Base-by-base conservation (phyloP, 371 early-diverging fungal genomes). In the Apophysomyces variabilis region DNA sequence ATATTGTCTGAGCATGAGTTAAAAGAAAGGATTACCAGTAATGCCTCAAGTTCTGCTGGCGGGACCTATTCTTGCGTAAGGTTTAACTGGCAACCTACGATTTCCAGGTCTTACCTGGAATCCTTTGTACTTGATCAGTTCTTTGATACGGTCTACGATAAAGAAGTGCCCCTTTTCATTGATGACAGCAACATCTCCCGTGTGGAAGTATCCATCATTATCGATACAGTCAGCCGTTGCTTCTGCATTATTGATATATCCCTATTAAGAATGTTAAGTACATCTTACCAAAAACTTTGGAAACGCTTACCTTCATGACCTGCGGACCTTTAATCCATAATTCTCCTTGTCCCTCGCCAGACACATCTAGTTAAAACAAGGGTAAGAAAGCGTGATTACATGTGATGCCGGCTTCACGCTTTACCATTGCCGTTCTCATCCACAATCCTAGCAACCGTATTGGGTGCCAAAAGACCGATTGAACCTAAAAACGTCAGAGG, bases 131-230 rank as follows among this genome's bases (percentile, higher is more conserved):
- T 92, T 92, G 65, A 93, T 92, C 16, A 93, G 69, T 66, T 93
- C 93, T 71, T 93, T 93, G 35, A 89, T 79, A 57, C 92, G 90
- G 66, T 92, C 93, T 11, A 82, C 72, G 35, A 89, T 78, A 62
- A 68, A 85, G 67, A 92, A 89, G 21, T 21, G 11, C 0, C 54
- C 54, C 16, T 50, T 50, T 32, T 88, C 69, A 59, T 89, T 87
- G 14, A 85, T 80, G 35, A 84, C 84, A 26, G 67, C 95, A 50
- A 96, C 77, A 67, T 97, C 97, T 21, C 95, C 96, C 0, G 93
- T 94, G 63, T 87, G 90, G 70, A 95, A 79, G 82, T 89, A 96
- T 11, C 93, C 93, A 57, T 85, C 84, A 7, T 64, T 50, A 61
- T 86, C 87, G 50, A 96, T 88, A 1, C 89, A 84, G 8, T 76